Percentiles rank a stretch among this genome's conserved stretches.
Evolutionary conservation across 2,329 filamentous ascomycete species (phyloP).

Genomic region (Triangularia setosa): DNA sequence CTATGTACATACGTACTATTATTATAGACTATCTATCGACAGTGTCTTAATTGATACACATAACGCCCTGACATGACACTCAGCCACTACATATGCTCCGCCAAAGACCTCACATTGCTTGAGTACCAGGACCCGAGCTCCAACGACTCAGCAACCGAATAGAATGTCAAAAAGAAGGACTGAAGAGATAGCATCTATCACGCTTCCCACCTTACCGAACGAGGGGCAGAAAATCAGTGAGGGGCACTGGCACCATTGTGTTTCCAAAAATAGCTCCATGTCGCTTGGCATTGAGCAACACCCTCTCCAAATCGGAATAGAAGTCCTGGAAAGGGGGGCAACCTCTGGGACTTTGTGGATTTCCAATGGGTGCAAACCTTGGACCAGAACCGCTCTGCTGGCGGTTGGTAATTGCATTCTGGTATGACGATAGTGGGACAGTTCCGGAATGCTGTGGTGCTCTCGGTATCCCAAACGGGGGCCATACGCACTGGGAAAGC

Average conservation of each 20-base stretch:
- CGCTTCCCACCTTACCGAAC: background rate
- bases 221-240: slow-evolving; percentile 5
- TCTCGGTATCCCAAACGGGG: background rate
- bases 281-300: slow-evolving; percentile 9
- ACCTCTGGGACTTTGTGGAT: background rate
- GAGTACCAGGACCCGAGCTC: background rate
- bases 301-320: background rate
- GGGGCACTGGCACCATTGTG: slow-evolving; percentile 2
- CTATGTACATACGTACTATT: background rate
- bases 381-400: background rate
- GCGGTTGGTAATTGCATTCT: background rate
- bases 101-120: background rate
- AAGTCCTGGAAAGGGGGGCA: background rate
- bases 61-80: background rate
- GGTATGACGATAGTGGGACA: background rate
- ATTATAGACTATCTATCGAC: background rate
- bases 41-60: too few relatives aligned
- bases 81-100: background rate
- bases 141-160: background rate
- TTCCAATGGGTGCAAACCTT: too few relatives aligned
- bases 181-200: background rate
- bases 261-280: slow-evolving; percentile 14
- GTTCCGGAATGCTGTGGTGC: background rate
- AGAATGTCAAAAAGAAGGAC: background rate
- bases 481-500: background rate